Evolutionary conservation across 1,139 yeast species (phyloP), one percentile per base, ranked within the genome.

Genomic region (Geotrichum carabidarum): DNA sequence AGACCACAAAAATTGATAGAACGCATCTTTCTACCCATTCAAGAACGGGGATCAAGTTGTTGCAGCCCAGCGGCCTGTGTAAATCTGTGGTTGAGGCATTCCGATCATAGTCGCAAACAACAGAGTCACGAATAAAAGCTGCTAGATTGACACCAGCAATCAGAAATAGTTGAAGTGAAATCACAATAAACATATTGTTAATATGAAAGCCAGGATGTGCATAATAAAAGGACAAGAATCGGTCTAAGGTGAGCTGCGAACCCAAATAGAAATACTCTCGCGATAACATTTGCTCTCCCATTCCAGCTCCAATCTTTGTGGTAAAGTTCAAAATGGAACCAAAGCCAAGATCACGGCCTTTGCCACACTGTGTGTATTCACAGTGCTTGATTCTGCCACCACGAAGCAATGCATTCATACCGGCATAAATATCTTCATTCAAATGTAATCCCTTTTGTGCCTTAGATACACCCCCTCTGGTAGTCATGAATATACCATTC

Each of bases 161-260:
- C 77, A 87, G 77, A 62, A 89, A 85, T 57, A 86, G 66, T 60
- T 86, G 85, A 4, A 88, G 78, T 0, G 96, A 86, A 5, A 88
- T 68, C 59, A 86, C 82, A 53, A 89, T 88, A 62, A 88, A 85
- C 43, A 86, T 74, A 63, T 89, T 89, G 66, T 89, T 89, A 60
- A 89, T 73, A 65, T 89, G 96, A 66, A 89, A 89, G 0, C 96
- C 96, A 0, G 95, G 89, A 65, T 89, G 96, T 0, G 96, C 96
- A 71, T 88, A 89, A 67, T 86, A 89, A 65, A 89, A 89, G 0
- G 96, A 84, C 41, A 89, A 69, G 66, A 89, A 87, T 53, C 95
- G 69, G 65, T 89, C 96, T 51, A 87, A 73, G 0, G 95, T 91
- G 45, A 89, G 71, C 57, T 79, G 83, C 0, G 93, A 84, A 0